Conservation (phyloP, 495 filamentous ascomycete genomes). For the Penicillium riverlandense region DNA sequence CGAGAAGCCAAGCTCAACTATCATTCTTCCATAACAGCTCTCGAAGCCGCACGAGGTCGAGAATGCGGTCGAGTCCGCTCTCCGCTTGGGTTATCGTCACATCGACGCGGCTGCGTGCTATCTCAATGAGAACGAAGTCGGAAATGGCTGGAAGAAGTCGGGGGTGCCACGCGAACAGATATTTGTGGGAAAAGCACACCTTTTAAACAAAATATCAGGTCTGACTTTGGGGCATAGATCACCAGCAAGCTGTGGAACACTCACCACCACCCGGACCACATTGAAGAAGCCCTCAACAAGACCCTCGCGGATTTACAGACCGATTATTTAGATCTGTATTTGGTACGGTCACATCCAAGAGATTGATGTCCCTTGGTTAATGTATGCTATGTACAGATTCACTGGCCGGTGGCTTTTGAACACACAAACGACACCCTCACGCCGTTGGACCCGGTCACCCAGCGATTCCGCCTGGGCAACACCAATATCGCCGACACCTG, state of each 20-base stretch:
- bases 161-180: conserved; percentile 34
- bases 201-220: not conserved
- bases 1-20: not conserved
- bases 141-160: conserved; percentile 33
- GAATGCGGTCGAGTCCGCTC: conserved; percentile 39
- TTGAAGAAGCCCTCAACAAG: conserved; percentile 34
- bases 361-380: not conserved
- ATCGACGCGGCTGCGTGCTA: conserved; percentile 31
- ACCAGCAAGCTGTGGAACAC: conserved; percentile 42
- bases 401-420: conserved; percentile 48
- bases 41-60: conserved; percentile 42
- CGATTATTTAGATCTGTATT: conserved; percentile 36
- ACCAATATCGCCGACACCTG: conserved; percentile 46
- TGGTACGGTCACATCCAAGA: conserved; percentile 28
- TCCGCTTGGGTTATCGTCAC: conserved; percentile 43
- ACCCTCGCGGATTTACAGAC: conserved; percentile 35
- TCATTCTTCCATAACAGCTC: conserved; percentile 21
- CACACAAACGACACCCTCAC: conserved; percentile 49
- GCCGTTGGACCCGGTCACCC: conserved; percentile 24
- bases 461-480: conserved; percentile 29
- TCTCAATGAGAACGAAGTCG: conserved; percentile 38
- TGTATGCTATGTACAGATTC: conserved; percentile 17
- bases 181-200: conserved; percentile 24
- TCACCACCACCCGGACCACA: conserved; percentile 33
- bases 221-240: conserved; percentile 7